These are phyloP conservation scores for Pulveroboletus sp. DNA, from an alignment of 768 basidiomycete species.

Conservation along the genomic window DNA sequence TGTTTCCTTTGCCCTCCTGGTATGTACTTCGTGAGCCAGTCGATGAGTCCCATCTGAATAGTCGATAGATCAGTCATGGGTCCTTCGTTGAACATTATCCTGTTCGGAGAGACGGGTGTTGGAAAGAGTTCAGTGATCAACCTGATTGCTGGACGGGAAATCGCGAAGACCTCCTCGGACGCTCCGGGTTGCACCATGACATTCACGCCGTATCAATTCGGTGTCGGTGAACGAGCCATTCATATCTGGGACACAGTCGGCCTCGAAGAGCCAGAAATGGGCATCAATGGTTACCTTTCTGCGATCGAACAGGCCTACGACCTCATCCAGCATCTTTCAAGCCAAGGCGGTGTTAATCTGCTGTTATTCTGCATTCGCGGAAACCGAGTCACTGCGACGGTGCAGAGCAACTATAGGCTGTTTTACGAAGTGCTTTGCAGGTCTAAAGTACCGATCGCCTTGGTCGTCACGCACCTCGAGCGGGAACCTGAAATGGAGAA, in stretches of 20 bases:
- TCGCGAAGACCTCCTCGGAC: slow-evolving; percentile 26
- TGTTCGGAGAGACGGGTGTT: slow-evolving; percentile 44
- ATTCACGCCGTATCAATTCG: slow-evolving; percentile 25
- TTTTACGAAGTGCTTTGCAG: slow-evolving; percentile 43
- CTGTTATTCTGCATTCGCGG: slow-evolving; percentile 41
- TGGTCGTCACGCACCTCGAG: slow-evolving; percentile 41
- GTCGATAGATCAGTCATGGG: slow-evolving; percentile 16
- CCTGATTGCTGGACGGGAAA: slow-evolving; percentile 24
- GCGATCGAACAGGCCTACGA: slow-evolving; percentile 29
- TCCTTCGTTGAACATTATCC: slow-evolving; percentile 34
- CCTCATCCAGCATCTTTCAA: slow-evolving; percentile 33
- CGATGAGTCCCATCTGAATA: slow-evolving; percentile 18
- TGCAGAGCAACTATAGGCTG: slow-evolving; percentile 38
- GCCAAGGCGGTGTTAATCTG: slow-evolving; percentile 36
- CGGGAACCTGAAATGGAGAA: slow-evolving; percentile 31
- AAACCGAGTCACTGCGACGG: slow-evolving; percentile 36
- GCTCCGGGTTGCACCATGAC: slow-evolving; percentile 38
- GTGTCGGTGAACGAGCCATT: slow-evolving; percentile 14
- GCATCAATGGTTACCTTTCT: slow-evolving; percentile 22
- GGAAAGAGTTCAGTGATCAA: slow-evolving; percentile 36
- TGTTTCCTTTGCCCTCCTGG: neutral
- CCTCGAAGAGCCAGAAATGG: slow-evolving; percentile 31
- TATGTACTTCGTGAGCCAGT: slow-evolving; percentile 2
- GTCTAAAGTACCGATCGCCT: slow-evolving; percentile 27
- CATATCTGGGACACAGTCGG: slow-evolving; percentile 36